Evolutionary conservation across 2,329 filamentous ascomycete genomes (phyloP).

Genomic region (Alternaria viburni): DNA sequence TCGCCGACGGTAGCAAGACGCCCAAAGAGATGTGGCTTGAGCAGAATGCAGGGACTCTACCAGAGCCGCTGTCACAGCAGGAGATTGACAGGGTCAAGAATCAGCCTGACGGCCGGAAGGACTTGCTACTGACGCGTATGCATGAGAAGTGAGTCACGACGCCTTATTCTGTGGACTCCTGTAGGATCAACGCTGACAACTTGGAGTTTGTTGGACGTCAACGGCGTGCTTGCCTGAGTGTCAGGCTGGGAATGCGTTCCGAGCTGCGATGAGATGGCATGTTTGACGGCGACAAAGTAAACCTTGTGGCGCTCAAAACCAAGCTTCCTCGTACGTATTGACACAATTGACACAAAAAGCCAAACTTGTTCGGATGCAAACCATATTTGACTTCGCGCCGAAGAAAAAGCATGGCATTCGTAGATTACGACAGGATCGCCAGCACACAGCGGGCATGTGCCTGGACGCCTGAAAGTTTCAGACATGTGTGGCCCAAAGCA

Average conservation of each 20-base stretch:
- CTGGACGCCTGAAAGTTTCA: background rate
- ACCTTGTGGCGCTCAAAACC: background rate
- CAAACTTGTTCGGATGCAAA: background rate
- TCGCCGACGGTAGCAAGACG: slow-evolving; percentile 4
- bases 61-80: slow-evolving; percentile 3
- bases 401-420: background rate
- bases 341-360: background rate
- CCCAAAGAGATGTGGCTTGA: slow-evolving; percentile 9
- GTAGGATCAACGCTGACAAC: background rate
- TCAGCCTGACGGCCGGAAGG: slow-evolving; percentile 1
- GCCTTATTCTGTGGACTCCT: background rate
- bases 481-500: background rate
- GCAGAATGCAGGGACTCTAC: slow-evolving; percentile 1
- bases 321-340: background rate
- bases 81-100: slow-evolving; percentile 1
- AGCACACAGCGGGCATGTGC: background rate
- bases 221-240: background rate
- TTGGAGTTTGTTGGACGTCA: background rate
- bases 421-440: background rate
- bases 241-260: background rate
- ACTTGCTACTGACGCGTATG: background rate
- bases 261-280: background rate
- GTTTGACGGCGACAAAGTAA: background rate
- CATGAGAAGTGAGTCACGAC: background rate
- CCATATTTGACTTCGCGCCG: background rate